Conservation (phyloP, 2,329 filamentous ascomycete genomes). For the Blumeriella jaapii region DNA sequence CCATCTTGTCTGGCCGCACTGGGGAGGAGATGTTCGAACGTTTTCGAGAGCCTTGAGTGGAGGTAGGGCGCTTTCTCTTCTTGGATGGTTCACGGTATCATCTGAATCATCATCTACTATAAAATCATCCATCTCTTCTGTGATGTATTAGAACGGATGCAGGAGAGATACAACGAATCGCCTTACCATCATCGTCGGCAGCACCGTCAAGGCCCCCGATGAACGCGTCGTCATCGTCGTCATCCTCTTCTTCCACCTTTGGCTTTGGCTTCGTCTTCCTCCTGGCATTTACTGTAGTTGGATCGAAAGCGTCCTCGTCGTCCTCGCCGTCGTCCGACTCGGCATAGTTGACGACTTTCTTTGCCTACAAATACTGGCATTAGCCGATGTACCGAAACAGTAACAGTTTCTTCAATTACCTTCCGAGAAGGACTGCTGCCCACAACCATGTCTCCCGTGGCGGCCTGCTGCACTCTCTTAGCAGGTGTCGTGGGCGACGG, state of each 20-base stretch:
- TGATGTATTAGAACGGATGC: slow-evolving; percentile 7
- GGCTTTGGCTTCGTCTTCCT: slow-evolving; percentile 43
- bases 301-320: slow-evolving; percentile 47
- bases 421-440: slow-evolving; percentile 70
- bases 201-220: slow-evolving; percentile 47
- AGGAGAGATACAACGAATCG: not conserved
- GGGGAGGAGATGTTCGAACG: slow-evolving; percentile 45
- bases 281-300: slow-evolving; percentile 30
- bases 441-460: slow-evolving; percentile 31
- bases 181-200: slow-evolving; percentile 48
- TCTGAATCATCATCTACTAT: slow-evolving; percentile 76
- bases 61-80: slow-evolving; percentile 53
- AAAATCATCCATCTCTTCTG: slow-evolving; percentile 74
- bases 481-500: slow-evolving; percentile 32
- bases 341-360: slow-evolving; percentile 65
- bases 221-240: slow-evolving; percentile 60
- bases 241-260: slow-evolving; percentile 52
- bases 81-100: slow-evolving; percentile 44
- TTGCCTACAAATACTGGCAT: slow-evolving; percentile 32
- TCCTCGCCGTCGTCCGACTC: slow-evolving; percentile 70
- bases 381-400: not conserved
- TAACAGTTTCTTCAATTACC: slow-evolving; percentile 36
- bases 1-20: slow-evolving; percentile 29
- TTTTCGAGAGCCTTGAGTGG: slow-evolving; percentile 48
- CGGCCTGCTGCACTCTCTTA: slow-evolving; percentile 34